Base-by-base conservation (phyloP, 1,284 basidiomycete species). In the Ustilago curta region DNA sequence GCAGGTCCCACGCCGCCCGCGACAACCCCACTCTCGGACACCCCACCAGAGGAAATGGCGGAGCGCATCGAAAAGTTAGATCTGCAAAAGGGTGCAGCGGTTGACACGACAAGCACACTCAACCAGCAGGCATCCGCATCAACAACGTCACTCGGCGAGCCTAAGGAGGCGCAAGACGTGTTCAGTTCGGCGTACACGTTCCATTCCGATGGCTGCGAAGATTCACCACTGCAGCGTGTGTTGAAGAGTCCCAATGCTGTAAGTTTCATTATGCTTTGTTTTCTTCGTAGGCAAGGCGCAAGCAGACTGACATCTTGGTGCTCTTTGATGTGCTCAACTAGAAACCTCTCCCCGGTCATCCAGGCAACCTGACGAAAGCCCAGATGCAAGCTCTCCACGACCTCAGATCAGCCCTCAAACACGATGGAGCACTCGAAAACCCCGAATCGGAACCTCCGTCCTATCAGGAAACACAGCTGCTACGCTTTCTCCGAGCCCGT, bases 401-500 rank as follows among this genome's bases (percentile, higher is more conserved):
- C 14, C 67, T 84, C 2, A 62, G 59, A 5, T 6, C 40, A 12
- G 32, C 45, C 18, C 66, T 83, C 11, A 43, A 47, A n/a, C 57
- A 57, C 14, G 68, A 72, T 11, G 76, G 70, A 9, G 66, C 59
- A 8, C 45, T 83, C 2, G 51, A 62, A 14, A 35, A 60, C 4
- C 27, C 54, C 23, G 65, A 70, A 19, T 52, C 71, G 0, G 54
- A 73, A 44, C 56, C 71, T 3, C 65, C 77, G 0, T 58, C 61
- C 0, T 71, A 76, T 40, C 75, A 74, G 27, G 69, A 78, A 4
- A 73, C 68, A 5, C 76, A 80, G 40, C 65, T 81, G 19, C 55
- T 81, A 35, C 76, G 83, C 32, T 84, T 81, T 64, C 71, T 84
- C 12, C 73, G 83, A 2, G 83, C 83, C 1, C 70, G 83, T 7